Evolutionary conservation across 1,284 basidiomycete species (phyloP).

Genomic region (Leccinum variabile): DNA sequence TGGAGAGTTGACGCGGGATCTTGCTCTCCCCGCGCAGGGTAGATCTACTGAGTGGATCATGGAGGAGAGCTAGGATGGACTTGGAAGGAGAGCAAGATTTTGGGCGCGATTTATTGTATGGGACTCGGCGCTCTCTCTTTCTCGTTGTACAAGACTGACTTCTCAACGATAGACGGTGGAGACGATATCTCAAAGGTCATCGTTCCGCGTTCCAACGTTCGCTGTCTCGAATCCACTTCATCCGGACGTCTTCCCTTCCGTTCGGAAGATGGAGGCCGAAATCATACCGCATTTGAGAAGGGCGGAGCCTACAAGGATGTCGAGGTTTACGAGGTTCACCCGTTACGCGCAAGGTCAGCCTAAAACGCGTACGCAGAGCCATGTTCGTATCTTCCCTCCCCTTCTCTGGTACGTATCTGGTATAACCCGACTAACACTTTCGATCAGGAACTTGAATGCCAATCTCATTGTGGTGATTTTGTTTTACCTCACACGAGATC

Average conservation of each 20-base stretch:
- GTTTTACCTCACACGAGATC: not conserved
- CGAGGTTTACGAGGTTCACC: conserved; percentile 87
- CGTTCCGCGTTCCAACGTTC: conserved; percentile 67
- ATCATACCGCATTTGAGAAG: conserved; percentile 98
- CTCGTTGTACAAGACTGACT: conserved; percentile 5
- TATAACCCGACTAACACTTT: not conserved
- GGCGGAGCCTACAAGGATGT: conserved; percentile 89
- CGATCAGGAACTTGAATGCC: conserved; percentile 51
- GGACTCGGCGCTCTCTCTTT: not conserved
- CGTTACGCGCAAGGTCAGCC: conserved; percentile 74
- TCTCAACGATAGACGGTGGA: conserved; percentile 66
- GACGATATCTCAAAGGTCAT: conserved; percentile 76
- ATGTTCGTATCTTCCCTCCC: conserved; percentile 56
- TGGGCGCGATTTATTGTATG: conserved; percentile 87
- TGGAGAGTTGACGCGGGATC: too few species aligned
- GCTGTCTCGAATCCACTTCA: conserved; percentile 90
- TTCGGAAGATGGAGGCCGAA: conserved; percentile 98
- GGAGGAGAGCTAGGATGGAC: too few species aligned
- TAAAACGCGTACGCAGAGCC: conserved; percentile 74
- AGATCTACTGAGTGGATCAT: too few species aligned
- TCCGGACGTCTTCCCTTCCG: conserved; percentile 92
- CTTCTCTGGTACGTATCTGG: not conserved
- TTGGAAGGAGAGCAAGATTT: conserved; percentile 49
- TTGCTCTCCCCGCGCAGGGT: too few species aligned
- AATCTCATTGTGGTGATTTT: conserved; percentile 76